Conservation (phyloP, 2,329 filamentous ascomycete genomes). For the Sporothrix phasma region DNA sequence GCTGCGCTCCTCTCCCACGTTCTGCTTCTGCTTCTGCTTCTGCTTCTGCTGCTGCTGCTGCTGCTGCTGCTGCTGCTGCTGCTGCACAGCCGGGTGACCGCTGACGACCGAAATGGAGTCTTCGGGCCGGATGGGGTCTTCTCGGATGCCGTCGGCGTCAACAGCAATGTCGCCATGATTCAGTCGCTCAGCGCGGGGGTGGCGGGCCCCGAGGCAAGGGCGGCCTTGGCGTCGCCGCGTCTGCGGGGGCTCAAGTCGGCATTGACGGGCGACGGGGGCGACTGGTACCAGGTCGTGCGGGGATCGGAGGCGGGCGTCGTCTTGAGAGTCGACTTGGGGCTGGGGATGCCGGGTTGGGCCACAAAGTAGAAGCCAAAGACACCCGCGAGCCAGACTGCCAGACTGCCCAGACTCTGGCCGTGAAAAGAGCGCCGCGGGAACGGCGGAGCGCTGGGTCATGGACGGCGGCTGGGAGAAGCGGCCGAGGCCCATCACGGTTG, state of each 20-base stretch:
- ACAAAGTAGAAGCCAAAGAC: background rate
- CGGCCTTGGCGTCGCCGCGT: no score
- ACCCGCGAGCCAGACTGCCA: no score
- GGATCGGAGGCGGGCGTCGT: no score
- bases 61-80: background rate
- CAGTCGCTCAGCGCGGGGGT: background rate
- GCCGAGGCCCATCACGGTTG: background rate
- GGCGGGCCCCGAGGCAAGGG: no score
- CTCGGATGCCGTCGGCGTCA: background rate
- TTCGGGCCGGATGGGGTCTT: conserved; percentile 13
- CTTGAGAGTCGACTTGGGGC: background rate
- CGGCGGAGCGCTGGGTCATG: background rate
- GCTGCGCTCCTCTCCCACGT: no score
- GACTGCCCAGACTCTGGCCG: background rate
- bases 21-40: no score
- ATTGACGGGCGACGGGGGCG: no score
- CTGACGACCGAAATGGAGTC: conserved; percentile 18
- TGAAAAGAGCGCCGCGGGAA: background rate
- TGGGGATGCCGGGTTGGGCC: no score
- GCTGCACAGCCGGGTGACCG: background rate
- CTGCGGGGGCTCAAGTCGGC: no score
- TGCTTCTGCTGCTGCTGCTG: background rate
- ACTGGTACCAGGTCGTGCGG: no score
- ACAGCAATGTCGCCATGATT: background rate
- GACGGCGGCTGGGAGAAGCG: background rate